phyloP scores from a whole-genome alignment of 2,329 filamentous ascomycete genomes.

The Colletotrichum chlorophyti region DNA sequence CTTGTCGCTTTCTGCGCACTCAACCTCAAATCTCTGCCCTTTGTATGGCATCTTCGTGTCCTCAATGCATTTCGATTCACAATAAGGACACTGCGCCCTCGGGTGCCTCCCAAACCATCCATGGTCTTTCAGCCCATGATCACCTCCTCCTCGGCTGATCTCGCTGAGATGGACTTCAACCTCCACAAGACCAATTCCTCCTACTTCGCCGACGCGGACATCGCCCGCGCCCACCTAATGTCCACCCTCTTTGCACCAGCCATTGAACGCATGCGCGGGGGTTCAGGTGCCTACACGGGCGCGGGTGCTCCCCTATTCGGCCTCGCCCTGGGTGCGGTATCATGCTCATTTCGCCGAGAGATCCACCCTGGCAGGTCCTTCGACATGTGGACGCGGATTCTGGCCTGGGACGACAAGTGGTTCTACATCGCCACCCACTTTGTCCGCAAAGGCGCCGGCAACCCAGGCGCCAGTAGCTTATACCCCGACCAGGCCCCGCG shows the following conservation, averaged over 20 bases:
- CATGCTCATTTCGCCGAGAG: slow-evolving; percentile 54
- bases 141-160: slow-evolving; percentile 64
- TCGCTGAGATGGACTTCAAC: slow-evolving; percentile 76
- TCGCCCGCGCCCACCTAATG: slow-evolving; percentile 70
- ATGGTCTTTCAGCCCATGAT: slow-evolving; percentile 67
- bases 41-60: slow-evolving; percentile 1
- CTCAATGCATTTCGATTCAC: slow-evolving; percentile 13
- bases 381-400: background rate
- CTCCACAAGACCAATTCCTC: slow-evolving; percentile 75
- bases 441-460: slow-evolving; percentile 46
- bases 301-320: slow-evolving; percentile 38
- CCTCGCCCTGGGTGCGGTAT: slow-evolving; percentile 59
- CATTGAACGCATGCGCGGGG: slow-evolving; percentile 41
- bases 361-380: background rate
- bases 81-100: background rate
- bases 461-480: slow-evolving; percentile 37
- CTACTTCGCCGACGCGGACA: slow-evolving; percentile 74
- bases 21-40: background rate
- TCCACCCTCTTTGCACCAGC: slow-evolving; percentile 50
- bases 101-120: background rate
- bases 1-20: background rate
- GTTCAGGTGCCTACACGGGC: slow-evolving; percentile 37
- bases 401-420: slow-evolving; percentile 9
- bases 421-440: slow-evolving; percentile 56
- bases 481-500: slow-evolving; percentile 38